A percentile compares a stretch with the other conserved stretches of the same genome.
phyloP scores from a whole-genome alignment of 345 rosid genomes.

The Aegle marmelos region DNA sequence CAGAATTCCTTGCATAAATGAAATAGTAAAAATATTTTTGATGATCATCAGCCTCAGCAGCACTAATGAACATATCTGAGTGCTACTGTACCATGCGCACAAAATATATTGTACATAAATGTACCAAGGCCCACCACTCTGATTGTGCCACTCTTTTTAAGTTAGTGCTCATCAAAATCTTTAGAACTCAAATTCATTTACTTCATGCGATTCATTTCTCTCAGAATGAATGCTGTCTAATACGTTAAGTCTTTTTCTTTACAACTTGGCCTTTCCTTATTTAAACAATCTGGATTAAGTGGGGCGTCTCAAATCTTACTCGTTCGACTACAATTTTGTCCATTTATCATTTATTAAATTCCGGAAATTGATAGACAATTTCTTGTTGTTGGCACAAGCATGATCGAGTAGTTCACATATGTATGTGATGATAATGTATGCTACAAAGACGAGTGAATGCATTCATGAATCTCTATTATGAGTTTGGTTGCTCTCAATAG shows the following conservation, averaged over 20 bases:
- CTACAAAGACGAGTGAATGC: background rate
- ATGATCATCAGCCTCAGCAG: no score
- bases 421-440: background rate
- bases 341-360: slow-evolving; percentile 8
- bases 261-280: background rate
- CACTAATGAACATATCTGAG: slow-evolving; percentile 36
- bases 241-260: slow-evolving; percentile 6
- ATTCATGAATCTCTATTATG: slow-evolving; percentile 11
- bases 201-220: slow-evolving; percentile 22
- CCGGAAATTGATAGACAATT: slow-evolving; percentile 1
- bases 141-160: slow-evolving; percentile 16
- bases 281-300: slow-evolving; percentile 3
- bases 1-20: slow-evolving; percentile 4
- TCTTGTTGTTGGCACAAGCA: slow-evolving; percentile 11
- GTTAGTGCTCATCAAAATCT: slow-evolving; percentile 24
- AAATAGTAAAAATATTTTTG: background rate
- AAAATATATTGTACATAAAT: slow-evolving; percentile 22
- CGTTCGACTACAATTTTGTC: background rate
- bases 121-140: slow-evolving; percentile 39
- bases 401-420: background rate
- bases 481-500: background rate
- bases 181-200: slow-evolving; percentile 8
- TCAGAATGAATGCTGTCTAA: background rate
- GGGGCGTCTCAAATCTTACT: background rate
- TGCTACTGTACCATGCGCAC: slow-evolving; percentile 92